A percentile compares a stretch with the other conserved stretches of the same genome.
phyloP scores from a whole-genome alignment of 768 basidiomycete genomes.

The Hypholoma sublateritium region DNA sequence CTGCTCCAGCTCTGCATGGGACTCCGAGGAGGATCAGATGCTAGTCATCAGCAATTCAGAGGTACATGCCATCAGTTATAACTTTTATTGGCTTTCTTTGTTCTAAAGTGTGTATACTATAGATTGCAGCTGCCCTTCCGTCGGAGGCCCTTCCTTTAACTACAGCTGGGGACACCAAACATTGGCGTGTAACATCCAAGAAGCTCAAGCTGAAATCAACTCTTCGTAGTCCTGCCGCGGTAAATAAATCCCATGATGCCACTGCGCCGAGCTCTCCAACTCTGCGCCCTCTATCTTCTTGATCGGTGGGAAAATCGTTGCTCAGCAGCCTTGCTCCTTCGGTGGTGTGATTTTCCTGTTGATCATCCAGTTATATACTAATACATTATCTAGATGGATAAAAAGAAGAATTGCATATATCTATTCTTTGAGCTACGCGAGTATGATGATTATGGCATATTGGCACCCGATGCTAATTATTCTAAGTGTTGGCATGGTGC shows the following conservation, averaged over 20 bases:
- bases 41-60: background rate
- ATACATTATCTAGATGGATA: background rate
- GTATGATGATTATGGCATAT: background rate
- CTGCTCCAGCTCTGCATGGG: too few species aligned
- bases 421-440: constrained; percentile 14
- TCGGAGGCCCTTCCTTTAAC: constrained; percentile 5
- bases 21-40: background rate
- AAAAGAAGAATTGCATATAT: constrained; percentile 8
- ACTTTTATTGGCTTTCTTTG: background rate
- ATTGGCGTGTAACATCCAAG: background rate
- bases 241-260: background rate
- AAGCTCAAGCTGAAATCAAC: background rate
- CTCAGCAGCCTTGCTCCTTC: background rate
- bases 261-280: background rate
- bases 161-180: background rate
- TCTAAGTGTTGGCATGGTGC: constrained; percentile 21
- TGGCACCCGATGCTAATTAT: constrained; percentile 8
- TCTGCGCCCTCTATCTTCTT: background rate
- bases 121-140: constrained; percentile 9
- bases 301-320: background rate
- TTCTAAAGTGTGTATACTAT: background rate
- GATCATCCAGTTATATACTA: background rate
- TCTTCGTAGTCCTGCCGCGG: background rate
- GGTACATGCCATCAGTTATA: background rate
- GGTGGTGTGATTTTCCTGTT: background rate